A percentile compares a stretch with the other conserved stretches of the same genome.
These are phyloP conservation scores for Ceratobasidium sp. DNA, from an alignment of 1,284 basidiomycete genomes.

Conservation along the genomic window DNA sequence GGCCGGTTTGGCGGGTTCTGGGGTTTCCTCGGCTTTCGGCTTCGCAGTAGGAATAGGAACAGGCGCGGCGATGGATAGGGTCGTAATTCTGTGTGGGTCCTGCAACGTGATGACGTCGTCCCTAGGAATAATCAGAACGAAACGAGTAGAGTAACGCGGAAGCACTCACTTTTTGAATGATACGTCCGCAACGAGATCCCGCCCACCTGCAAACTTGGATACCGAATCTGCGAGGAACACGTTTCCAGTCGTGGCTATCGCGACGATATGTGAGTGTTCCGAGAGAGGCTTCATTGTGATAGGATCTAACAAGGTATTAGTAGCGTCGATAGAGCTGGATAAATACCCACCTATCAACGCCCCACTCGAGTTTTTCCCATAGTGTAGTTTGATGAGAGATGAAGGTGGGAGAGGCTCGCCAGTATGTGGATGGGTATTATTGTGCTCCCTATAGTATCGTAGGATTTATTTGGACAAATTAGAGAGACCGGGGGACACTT, in stretches of 20 bases:
- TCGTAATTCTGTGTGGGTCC: conserved; percentile 70
- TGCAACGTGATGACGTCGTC: conserved; percentile 92
- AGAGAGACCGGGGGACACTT: conserved; percentile 47
- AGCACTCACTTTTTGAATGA: conserved; percentile 77
- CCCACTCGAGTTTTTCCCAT: conserved; percentile 78
- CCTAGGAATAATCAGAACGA: conserved; percentile 51
- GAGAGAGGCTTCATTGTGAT: conserved; percentile 93
- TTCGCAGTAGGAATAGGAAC: conserved; percentile 45
- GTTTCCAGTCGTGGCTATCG: conserved; percentile 88
- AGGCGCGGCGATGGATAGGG: conserved; percentile 46
- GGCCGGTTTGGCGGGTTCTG: conserved; percentile 44
- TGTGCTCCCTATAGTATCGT: conserved; percentile 62
- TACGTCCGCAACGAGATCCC: conserved; percentile 85
- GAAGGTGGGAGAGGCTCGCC: conserved; percentile 78
- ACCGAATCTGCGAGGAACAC: conserved; percentile 91
- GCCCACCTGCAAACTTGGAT: conserved; percentile 71
- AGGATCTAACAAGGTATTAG: conserved; percentile 65
- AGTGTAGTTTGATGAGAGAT: conserved; percentile 88
- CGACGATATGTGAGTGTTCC: conserved; percentile 90
- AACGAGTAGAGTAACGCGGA: conserved; percentile 2
- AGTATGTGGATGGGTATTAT: conserved; percentile 85
- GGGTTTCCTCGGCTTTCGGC: conserved; percentile 58
- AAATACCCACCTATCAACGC: conserved; percentile 56
- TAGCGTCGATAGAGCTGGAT: background rate
- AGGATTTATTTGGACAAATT: conserved; percentile 55